Evolutionary conservation across 192 early-diverging fungal genomes (phyloP).

Genomic region (Coemansia sp.): DNA sequence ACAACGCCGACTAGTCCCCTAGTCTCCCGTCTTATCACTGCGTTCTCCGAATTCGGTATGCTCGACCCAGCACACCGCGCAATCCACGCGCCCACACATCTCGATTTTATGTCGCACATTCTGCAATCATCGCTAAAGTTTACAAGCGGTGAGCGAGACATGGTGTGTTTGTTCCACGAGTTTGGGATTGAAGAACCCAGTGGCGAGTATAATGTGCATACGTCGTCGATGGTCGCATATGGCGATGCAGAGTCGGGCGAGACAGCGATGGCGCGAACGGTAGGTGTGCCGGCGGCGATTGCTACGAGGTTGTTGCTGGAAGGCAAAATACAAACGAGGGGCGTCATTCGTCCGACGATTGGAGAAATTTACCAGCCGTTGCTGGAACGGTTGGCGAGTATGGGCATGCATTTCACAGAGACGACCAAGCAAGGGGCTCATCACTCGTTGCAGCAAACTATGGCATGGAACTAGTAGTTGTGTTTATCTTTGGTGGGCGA

Average conservation of each 20-base stretch:
- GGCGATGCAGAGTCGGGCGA: conserved; percentile 57
- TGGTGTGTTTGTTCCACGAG: conserved; percentile 93
- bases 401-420: conserved; percentile 69
- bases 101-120: conserved; percentile 85
- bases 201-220: conserved; percentile 61
- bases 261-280: conserved; percentile 83
- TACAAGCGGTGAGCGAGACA: conserved; percentile 78
- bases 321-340: conserved; percentile 53
- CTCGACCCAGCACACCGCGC: background rate
- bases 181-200: conserved; percentile 77
- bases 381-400: conserved; percentile 60
- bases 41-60: conserved; percentile 60
- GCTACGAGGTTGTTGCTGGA: conserved; percentile 68
- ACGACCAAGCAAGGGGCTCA: conserved; percentile 21
- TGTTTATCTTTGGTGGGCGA: too few species aligned
- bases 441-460: conserved; percentile 41
- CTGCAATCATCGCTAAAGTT: conserved; percentile 79
- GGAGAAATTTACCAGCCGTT: conserved; percentile 73
- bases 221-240: conserved; percentile 68
- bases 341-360: conserved; percentile 66
- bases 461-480: conserved; percentile 27
- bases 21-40: conserved; percentile 56
- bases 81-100: conserved; percentile 52
- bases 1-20: conserved; percentile 34
- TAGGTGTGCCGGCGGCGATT: conserved; percentile 78